Evolutionary conservation across 2,329 filamentous ascomycete genomes (phyloP).

Genomic region (Stagonosporopsis tanaceti): DNA sequence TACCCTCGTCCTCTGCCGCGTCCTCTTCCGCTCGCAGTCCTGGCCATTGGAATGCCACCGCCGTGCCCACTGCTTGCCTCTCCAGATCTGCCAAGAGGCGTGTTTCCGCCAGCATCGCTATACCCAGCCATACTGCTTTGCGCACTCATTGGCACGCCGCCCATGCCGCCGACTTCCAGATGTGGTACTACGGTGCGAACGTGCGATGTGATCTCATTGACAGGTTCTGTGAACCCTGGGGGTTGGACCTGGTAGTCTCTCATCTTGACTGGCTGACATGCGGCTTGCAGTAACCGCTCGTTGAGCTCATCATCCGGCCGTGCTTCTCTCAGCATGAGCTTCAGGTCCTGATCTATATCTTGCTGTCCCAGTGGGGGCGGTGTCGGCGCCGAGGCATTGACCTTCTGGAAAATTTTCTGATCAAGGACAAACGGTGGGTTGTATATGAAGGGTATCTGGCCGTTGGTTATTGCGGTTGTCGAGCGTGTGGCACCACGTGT

Average conservation of each 20-base stretch:
- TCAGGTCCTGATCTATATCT: constrained; percentile 59
- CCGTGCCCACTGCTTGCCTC: constrained; percentile 38
- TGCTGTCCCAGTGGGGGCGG: constrained; percentile 53
- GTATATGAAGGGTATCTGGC: constrained; percentile 53
- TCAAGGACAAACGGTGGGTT: constrained; percentile 54
- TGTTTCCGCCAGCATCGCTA: constrained; percentile 47
- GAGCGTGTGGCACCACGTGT: constrained; percentile 60
- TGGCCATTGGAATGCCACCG: constrained; percentile 46
- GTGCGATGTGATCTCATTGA: constrained; percentile 44
- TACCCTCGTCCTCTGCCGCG: constrained; percentile 41
- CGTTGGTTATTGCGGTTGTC: constrained; percentile 56
- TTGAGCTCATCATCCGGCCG: constrained; percentile 50
- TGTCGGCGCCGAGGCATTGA: constrained; percentile 58
- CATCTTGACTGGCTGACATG: constrained; percentile 44
- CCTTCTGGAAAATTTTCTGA: constrained; percentile 56
- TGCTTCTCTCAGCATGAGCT: constrained; percentile 54
- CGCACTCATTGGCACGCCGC: constrained; percentile 51
- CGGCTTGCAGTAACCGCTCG: constrained; percentile 48
- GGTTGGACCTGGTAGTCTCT: constrained; percentile 47
- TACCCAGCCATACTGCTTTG: constrained; percentile 50
- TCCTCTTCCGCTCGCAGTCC: constrained; percentile 50
- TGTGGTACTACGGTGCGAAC: constrained; percentile 42
- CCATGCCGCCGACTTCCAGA: constrained; percentile 42
- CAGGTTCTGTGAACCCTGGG: constrained; percentile 40
- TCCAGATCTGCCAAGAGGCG: constrained; percentile 45